Evolutionary conservation across 306 rosid genomes (phyloP), one percentile per base, ranked within the genome.

Genomic region (Prosopis cineraria): DNA sequence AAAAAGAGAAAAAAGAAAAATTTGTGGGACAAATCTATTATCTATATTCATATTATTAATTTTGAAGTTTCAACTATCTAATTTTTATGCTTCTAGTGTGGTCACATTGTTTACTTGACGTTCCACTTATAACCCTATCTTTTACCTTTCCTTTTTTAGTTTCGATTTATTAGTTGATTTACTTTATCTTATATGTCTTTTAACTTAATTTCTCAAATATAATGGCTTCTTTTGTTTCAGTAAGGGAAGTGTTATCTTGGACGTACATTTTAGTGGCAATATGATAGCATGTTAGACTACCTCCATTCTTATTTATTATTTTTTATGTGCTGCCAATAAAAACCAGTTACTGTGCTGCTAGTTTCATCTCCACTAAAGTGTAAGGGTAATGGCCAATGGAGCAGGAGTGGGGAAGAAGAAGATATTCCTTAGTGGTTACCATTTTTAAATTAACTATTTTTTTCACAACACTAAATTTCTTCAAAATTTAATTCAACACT

Each of bases 181-280:
- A 37, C 64, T 60, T 60, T 56, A 65, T 76, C 72, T 76, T 72
- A 53, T 43, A 34, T 29, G 36, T 52, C 68, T 45, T 25, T 72
- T 74, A 39, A 50, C 39, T 34, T 52, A 60, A 19, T 44, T 53
- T 75, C 79, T 53, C 44, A 2, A 73, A 77, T 52, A 47, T 39
- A 20, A 50, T 41, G 16, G 53, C 81, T 77, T 37, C 78, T 78
- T 78, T 87, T 87, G 78, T 89, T 87, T 81, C 91, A 93, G 98
- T 79, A 90, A 93, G 70, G 98, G 98, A 85, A 93, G 98, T 81
- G 90, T 97, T 79, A 0, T 81, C 31, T 81, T 93, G 89, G 98
- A 93, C 84, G 25, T 85, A 70, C 80, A 36, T 37, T 79, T 88
- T 9, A 97, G 98, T 56, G 98, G 98, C 82, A 91, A 88, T 85